phyloP scores from a whole-genome alignment of 257 asterid genomes.

The Pogostemon cablin region DNA sequence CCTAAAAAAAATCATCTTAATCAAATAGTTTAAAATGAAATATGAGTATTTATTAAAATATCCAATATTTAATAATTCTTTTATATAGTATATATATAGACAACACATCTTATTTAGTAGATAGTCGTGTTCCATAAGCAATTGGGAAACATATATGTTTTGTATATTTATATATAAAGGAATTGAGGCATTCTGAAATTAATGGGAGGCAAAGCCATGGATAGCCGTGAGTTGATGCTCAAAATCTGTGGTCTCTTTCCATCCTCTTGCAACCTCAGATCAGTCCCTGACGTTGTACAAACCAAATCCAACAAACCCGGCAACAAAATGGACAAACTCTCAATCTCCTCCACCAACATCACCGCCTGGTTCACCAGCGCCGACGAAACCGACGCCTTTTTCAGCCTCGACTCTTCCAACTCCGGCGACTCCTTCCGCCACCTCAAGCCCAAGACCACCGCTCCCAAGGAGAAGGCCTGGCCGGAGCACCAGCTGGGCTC shows the following conservation, averaged over 20 bases:
- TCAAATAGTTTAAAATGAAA: too few relatives aligned
- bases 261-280: conserved; percentile 60
- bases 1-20: too few relatives aligned
- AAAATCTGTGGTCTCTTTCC: conserved; percentile 61
- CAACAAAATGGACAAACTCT: conserved; percentile 5
- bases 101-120: too few relatives aligned
- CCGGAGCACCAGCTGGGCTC: conserved; percentile 9
- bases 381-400: conserved; percentile 40
- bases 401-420: conserved; percentile 52
- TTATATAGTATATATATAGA: background rate
- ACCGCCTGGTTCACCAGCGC: conserved; percentile 59
- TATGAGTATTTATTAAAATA: too few relatives aligned
- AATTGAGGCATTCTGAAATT: background rate
- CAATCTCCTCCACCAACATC: conserved; percentile 42
- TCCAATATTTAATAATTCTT: background rate
- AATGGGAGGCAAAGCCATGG: conserved; percentile 36
- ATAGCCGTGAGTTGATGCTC: conserved; percentile 39
- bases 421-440: conserved; percentile 61
- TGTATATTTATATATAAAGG: too few relatives aligned
- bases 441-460: background rate
- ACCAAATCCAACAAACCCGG: conserved; percentile 31
- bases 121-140: background rate
- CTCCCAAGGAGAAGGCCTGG: background rate
- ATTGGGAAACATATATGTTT: background rate
- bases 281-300: conserved; percentile 50